A percentile compares a stretch with the other conserved stretches of the same genome.
Conservation (phyloP, 177 flowering plant genomes). For the Telopea speciosissima region DNA sequence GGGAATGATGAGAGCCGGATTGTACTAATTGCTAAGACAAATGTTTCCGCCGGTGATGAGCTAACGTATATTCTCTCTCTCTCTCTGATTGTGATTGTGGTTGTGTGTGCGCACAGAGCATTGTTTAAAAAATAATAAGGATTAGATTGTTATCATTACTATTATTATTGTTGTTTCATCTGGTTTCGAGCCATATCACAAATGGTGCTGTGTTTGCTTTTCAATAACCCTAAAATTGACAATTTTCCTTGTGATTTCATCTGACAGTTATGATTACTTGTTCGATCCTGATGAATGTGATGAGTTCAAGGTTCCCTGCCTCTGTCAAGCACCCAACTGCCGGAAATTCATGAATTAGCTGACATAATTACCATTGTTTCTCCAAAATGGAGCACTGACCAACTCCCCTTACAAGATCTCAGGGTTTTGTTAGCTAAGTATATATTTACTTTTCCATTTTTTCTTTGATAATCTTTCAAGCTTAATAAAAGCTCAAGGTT, state of each 20-base stretch:
- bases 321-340: constrained; percentile 78
- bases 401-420: constrained; percentile 4
- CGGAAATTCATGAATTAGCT: constrained; percentile 83
- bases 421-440: not conserved
- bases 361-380: constrained; percentile 4
- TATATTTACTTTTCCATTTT: constrained; percentile 3
- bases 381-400: constrained; percentile 7
- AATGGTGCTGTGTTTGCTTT: not conserved
- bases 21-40: constrained; percentile 82
- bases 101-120: too few species aligned
- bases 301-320: constrained; percentile 80
- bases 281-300: constrained; percentile 84
- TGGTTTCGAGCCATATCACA: too few species aligned
- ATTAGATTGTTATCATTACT: too few species aligned
- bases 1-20: constrained; percentile 77
- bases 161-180: too few species aligned
- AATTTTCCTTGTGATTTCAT: not conserved
- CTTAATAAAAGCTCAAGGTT: constrained; percentile 5
- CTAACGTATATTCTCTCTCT: constrained; percentile 50
- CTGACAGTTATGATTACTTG: constrained; percentile 79
- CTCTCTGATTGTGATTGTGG: not conserved
- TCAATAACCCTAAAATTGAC: not conserved
- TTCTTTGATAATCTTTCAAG: constrained; percentile 7
- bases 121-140: too few species aligned
- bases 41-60: constrained; percentile 77